Conservation (phyloP, 2,329 filamentous ascomycete genomes). For the Talaromyces sp. region DNA sequence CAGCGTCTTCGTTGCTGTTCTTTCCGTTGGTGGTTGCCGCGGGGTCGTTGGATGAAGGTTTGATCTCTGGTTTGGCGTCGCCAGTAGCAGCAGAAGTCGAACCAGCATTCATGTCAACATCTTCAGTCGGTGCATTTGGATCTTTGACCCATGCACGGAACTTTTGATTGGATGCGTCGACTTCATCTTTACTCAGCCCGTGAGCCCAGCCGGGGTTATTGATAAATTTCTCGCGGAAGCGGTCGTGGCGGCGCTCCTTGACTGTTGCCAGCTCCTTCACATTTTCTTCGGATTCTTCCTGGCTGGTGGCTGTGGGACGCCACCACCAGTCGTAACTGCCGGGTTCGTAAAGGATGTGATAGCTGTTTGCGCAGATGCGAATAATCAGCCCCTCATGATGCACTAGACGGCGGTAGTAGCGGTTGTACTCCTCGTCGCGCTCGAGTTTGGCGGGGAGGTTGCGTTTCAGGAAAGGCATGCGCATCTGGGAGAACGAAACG, state of each 20-base stretch:
- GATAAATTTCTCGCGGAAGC: slow-evolving; percentile 52
- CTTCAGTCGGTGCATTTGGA: slow-evolving; percentile 18
- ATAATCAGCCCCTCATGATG: slow-evolving; percentile 67
- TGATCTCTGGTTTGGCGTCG: neutral
- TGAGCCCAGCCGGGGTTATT: slow-evolving; percentile 53
- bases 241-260: slow-evolving; percentile 44
- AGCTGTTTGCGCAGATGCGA: slow-evolving; percentile 72
- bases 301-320: slow-evolving; percentile 32
- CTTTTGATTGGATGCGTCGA: slow-evolving; percentile 46
- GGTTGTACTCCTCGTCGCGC: slow-evolving; percentile 60
- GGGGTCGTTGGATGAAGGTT: neutral
- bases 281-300: slow-evolving; percentile 32
- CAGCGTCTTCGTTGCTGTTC: slow-evolving; percentile 26
- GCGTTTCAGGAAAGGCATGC: slow-evolving; percentile 66
- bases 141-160: slow-evolving; percentile 48
- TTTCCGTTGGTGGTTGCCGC: neutral
- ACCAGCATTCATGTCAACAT: slow-evolving; percentile 16
- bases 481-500: slow-evolving; percentile 61
- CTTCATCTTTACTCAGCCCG: slow-evolving; percentile 48
- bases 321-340: slow-evolving; percentile 70
- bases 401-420: slow-evolving; percentile 51
- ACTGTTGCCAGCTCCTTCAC: slow-evolving; percentile 35
- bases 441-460: slow-evolving; percentile 64
- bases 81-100: neutral
- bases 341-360: slow-evolving; percentile 73